phyloP scores from a whole-genome alignment of 2,329 filamentous ascomycete species.

The Penicillium corylophilum region DNA sequence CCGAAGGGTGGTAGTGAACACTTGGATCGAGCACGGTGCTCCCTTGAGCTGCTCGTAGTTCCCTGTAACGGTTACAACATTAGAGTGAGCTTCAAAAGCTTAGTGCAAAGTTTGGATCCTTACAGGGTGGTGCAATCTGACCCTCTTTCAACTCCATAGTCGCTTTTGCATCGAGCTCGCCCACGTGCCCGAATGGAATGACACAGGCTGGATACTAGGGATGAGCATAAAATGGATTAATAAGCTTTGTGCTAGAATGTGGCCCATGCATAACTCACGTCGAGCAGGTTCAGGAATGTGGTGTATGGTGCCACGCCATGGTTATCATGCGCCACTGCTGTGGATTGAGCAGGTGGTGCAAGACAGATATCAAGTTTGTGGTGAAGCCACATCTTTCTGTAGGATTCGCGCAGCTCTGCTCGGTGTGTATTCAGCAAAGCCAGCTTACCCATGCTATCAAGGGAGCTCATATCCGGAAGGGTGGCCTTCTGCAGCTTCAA shows the following conservation, averaged over 20 bases:
- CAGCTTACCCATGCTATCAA: constrained; percentile 17
- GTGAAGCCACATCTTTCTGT: constrained; percentile 42
- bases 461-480: constrained; percentile 8
- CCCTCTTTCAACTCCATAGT: constrained; percentile 9
- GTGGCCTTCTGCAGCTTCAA: constrained; percentile 1
- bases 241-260: neutral
- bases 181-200: constrained; percentile 39
- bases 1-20: constrained; percentile 28
- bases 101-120: constrained; percentile 9
- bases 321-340: constrained; percentile 52
- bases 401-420: constrained; percentile 37
- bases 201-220: constrained; percentile 51
- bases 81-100: neutral
- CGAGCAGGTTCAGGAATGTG: constrained; percentile 50
- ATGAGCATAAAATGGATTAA: neutral
- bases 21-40: constrained; percentile 29
- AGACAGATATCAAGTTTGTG: constrained; percentile 53
- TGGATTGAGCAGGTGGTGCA: constrained; percentile 48
- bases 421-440: constrained; percentile 27
- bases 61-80: constrained; percentile 12
- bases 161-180: constrained; percentile 10
- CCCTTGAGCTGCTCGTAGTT: constrained; percentile 27
- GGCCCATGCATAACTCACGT: constrained; percentile 39
- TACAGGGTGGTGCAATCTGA: constrained; percentile 23
- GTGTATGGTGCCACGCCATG: constrained; percentile 41